These are phyloP conservation scores for Cryptococcus sp. DNA, from an alignment of 1,284 basidiomycete species.

Conservation along the genomic window DNA sequence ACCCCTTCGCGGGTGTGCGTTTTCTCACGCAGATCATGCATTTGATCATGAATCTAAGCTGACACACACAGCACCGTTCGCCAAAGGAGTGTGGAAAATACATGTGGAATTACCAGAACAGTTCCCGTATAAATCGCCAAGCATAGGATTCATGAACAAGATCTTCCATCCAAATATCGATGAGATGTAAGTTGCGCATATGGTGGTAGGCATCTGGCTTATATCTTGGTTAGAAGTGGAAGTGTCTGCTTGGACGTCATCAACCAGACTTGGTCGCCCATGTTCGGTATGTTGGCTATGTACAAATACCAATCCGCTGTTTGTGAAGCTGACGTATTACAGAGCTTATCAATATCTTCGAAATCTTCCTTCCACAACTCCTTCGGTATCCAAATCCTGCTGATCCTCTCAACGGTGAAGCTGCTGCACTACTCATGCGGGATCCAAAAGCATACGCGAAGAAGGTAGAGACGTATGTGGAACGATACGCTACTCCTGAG, in stretches of 20 bases:
- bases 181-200: conserved; percentile 66
- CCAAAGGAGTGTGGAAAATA: conserved; percentile 96
- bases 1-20: background rate
- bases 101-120: conserved; percentile 99
- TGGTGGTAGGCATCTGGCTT: background rate
- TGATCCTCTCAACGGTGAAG: conserved; percentile 96
- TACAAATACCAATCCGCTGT: background rate
- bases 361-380: conserved; percentile 94
- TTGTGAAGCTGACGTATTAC: conserved; percentile 4
- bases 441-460: conserved; percentile 91
- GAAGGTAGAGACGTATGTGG: conserved; percentile 68
- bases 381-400: conserved; percentile 96
- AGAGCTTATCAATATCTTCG: conserved; percentile 99
- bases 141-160: conserved; percentile 99
- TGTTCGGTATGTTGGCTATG: conserved; percentile 69
- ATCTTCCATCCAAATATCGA: conserved; percentile 99
- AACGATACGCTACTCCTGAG: conserved; percentile 48
- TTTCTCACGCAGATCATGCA: background rate
- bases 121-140: conserved; percentile 98
- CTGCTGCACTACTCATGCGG: conserved; percentile 91
- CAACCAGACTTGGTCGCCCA: conserved; percentile 99
- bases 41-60: background rate
- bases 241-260: conserved; percentile 95
- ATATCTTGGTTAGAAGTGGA: conserved; percentile 62
- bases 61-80: conserved; percentile 72